Conservation (phyloP, 257 asterid species). For the Ocimum tenuiflorum region DNA sequence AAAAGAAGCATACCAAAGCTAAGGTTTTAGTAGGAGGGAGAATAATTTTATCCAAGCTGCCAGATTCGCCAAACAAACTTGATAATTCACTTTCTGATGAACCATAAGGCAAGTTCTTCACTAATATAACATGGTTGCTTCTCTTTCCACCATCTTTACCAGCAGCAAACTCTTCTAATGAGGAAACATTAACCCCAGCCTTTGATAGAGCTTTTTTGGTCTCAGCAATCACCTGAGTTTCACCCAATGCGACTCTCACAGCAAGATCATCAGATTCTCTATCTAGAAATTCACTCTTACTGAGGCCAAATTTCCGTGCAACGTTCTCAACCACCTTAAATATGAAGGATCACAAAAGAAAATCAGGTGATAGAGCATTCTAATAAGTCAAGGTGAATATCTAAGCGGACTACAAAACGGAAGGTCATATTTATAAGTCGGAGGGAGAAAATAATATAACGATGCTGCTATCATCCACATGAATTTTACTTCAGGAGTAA, state of each 20-base stretch:
- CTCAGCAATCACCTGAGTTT: slow-evolving; percentile 89
- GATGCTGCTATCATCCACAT: neutral
- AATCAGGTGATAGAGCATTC: slow-evolving; percentile 11
- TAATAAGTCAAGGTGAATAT: slow-evolving; percentile 6
- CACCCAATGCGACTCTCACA: slow-evolving; percentile 82
- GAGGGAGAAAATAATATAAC: neutral
- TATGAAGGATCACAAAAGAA: slow-evolving; percentile 18
- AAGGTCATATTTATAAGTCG: neutral
- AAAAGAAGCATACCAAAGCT: slow-evolving; percentile 65
- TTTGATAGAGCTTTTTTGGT: slow-evolving; percentile 78
- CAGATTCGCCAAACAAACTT: slow-evolving; percentile 75
- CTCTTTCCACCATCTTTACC: slow-evolving; percentile 71
- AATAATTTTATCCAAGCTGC: slow-evolving; percentile 75
- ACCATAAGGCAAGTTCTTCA: slow-evolving; percentile 85
- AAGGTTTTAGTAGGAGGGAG: slow-evolving; percentile 80
- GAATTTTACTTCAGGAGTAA: slow-evolving; percentile 4
- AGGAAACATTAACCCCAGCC: slow-evolving; percentile 73
- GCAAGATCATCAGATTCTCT: slow-evolving; percentile 79
- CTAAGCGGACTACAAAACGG: slow-evolving; percentile 8
- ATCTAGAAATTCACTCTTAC: slow-evolving; percentile 79
- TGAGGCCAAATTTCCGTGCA: slow-evolving; percentile 77
- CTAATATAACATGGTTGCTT: slow-evolving; percentile 86
- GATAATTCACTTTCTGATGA: slow-evolving; percentile 79
- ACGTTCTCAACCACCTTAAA: slow-evolving; percentile 78
- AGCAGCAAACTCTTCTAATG: slow-evolving; percentile 71